Percentiles rank a stretch among this genome's conserved stretches.
Conservation (phyloP, 2,329 filamentous ascomycete species). For the Penicillium digitatum region DNA sequence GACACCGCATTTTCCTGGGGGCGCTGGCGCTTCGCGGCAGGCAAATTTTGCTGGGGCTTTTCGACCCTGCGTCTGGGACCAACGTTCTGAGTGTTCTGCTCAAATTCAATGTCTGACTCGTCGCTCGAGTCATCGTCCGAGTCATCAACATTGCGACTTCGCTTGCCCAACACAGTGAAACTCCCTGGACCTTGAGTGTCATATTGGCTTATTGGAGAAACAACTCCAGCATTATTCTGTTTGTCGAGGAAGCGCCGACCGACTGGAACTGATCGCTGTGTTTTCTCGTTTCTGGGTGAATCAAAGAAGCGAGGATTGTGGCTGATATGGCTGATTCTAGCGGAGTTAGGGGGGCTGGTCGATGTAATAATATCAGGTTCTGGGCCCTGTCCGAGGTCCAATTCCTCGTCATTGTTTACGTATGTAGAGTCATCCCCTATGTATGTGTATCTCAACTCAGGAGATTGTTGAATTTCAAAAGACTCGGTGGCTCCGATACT, state of each 20-base stretch:
- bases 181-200: slow-evolving; percentile 17
- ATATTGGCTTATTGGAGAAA: slow-evolving; percentile 36
- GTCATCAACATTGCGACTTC: slow-evolving; percentile 9
- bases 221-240: slow-evolving; percentile 31
- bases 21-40: slow-evolving; percentile 9
- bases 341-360: slow-evolving; percentile 17
- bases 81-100: slow-evolving; percentile 35
- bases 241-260: slow-evolving; percentile 33
- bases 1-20: background rate
- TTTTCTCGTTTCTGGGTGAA: background rate
- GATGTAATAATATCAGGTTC: slow-evolving; percentile 10
- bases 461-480: slow-evolving; percentile 1
- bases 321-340: slow-evolving; percentile 18
- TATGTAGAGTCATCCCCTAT: slow-evolving; percentile 10
- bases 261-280: background rate
- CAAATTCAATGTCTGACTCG: slow-evolving; percentile 30
- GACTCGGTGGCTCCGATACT: background rate
- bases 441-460: background rate
- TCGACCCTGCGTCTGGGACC: slow-evolving; percentile 32
- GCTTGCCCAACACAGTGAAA: slow-evolving; percentile 5
- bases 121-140: slow-evolving; percentile 40
- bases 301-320: slow-evolving; percentile 13
- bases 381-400: slow-evolving; percentile 1
- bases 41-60: slow-evolving; percentile 22
- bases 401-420: slow-evolving; percentile 11